phyloP scores from a whole-genome alignment of 257 asterid genomes.

The Fraxinus pennsylvanica region DNA sequence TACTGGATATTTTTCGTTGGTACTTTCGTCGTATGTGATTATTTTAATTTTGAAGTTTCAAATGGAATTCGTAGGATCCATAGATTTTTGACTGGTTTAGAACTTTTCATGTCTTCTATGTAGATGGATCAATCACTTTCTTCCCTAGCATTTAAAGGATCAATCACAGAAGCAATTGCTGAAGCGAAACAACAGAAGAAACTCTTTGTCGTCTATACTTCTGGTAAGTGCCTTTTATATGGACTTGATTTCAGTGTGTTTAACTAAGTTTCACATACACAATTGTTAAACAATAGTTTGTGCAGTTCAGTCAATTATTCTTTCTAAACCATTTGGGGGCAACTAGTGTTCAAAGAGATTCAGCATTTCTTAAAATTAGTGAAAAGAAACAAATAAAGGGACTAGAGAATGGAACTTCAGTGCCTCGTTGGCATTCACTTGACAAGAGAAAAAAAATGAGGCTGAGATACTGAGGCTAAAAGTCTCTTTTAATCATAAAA shows the following conservation, averaged over 20 bases:
- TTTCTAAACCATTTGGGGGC: neutral
- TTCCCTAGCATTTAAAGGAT: constrained; percentile 76
- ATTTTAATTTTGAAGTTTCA: neutral
- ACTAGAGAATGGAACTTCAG: neutral
- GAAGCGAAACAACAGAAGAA: constrained; percentile 88
- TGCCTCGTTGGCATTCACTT: neutral
- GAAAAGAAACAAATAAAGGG: neutral
- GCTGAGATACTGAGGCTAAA: neutral
- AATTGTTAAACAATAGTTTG: neutral
- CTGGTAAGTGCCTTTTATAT: constrained; percentile 46
- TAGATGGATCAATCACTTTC: constrained; percentile 84
- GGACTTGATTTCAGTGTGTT: constrained; percentile 23
- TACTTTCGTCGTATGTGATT: neutral
- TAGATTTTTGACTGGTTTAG: constrained; percentile 8
- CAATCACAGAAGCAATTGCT: constrained; percentile 71
- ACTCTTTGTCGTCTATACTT: constrained; percentile 79
- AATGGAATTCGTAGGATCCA: constrained; percentile 5
- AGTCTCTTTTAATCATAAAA: neutral
- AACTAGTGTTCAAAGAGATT: neutral
- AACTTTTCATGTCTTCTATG: constrained; percentile 23
- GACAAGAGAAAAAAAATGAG: neutral
- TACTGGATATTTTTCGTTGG: neutral
- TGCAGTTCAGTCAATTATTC: neutral
- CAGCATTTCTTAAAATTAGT: neutral
- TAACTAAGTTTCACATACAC: neutral